These are phyloP conservation scores for Penicillium bialowiezense DNA, from an alignment of 495 filamentous ascomycete genomes.

Conservation along the genomic window DNA sequence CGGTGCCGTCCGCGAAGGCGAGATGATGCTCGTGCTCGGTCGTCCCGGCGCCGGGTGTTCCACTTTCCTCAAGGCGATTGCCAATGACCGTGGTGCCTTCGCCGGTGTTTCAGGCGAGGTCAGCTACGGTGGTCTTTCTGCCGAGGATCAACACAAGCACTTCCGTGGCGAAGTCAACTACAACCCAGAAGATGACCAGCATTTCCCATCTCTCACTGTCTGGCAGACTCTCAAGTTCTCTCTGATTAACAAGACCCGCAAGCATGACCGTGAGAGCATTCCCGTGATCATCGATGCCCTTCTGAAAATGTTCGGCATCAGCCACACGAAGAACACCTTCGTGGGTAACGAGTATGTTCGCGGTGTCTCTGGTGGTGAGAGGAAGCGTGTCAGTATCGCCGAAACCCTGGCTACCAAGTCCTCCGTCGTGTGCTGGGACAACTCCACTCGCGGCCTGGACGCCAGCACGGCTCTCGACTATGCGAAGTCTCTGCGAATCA, in stretches of 20 bases:
- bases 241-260: slow-evolving; percentile 79
- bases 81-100: slow-evolving; percentile 65
- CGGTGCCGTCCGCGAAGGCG: slow-evolving; percentile 73
- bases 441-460: slow-evolving; percentile 79
- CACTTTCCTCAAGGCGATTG: slow-evolving; percentile 75
- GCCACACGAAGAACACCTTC: slow-evolving; percentile 75
- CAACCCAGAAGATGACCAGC: slow-evolving; percentile 78
- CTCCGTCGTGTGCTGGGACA: slow-evolving; percentile 66
- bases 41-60: slow-evolving; percentile 77
- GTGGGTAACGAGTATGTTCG: slow-evolving; percentile 84
- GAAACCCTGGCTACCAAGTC: slow-evolving; percentile 67
- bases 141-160: slow-evolving; percentile 61
- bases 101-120: slow-evolving; percentile 69
- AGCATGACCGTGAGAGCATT: slow-evolving; percentile 63
- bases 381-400: slow-evolving; percentile 69
- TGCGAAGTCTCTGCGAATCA: slow-evolving; percentile 70
- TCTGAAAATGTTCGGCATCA: slow-evolving; percentile 73
- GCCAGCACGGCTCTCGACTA: slow-evolving; percentile 78
- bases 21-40: slow-evolving; percentile 83
- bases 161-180: slow-evolving; percentile 83
- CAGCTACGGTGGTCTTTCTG: slow-evolving; percentile 72
- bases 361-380: slow-evolving; percentile 68
- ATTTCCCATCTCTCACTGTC: slow-evolving; percentile 76
- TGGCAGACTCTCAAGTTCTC: slow-evolving; percentile 82
- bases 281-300: slow-evolving; percentile 62